Evolutionary conservation across 768 basidiomycete genomes (phyloP).

Genomic region (Boletus speciosus): DNA sequence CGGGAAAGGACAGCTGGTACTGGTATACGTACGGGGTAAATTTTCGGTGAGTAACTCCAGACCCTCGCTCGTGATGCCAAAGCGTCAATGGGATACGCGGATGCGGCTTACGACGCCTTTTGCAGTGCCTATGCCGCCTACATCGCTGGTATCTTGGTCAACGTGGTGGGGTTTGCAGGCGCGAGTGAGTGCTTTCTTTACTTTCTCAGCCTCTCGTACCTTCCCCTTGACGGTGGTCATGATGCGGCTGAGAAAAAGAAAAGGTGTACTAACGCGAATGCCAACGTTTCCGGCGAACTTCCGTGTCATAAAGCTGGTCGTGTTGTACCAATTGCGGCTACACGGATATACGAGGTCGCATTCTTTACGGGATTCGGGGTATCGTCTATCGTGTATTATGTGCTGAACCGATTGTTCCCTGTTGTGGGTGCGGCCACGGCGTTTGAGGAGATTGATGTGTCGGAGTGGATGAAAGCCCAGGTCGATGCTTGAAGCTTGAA

Average conservation of each 20-base stretch:
- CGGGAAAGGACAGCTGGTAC: constrained; percentile 61
- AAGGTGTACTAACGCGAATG: neutral
- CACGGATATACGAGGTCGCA: constrained; percentile 70
- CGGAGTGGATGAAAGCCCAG: constrained; percentile 8
- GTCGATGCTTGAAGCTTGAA: neutral
- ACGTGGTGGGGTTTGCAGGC: constrained; percentile 78
- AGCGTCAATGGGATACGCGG: constrained; percentile 1
- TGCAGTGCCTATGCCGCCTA: constrained; percentile 62
- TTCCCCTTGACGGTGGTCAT: neutral
- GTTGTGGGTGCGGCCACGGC: constrained; percentile 43
- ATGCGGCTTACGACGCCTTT: neutral
- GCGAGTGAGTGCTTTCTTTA: constrained; percentile 45
- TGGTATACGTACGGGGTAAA: constrained; percentile 74
- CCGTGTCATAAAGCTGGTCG: constrained; percentile 44
- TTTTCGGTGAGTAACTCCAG: constrained; percentile 44
- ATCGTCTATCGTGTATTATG: constrained; percentile 60
- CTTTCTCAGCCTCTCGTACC: neutral
- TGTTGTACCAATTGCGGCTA: constrained; percentile 62
- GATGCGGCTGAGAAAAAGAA: neutral
- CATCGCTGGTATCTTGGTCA: constrained; percentile 73
- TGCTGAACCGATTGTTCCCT: constrained; percentile 59
- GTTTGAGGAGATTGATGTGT: constrained; percentile 61
- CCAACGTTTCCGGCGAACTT: neutral
- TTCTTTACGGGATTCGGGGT: constrained; percentile 84
- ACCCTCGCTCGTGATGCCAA: neutral